Evolutionary conservation across 2,329 filamentous ascomycete species (phyloP).

Genomic region (Huntiella moniliformis): DNA sequence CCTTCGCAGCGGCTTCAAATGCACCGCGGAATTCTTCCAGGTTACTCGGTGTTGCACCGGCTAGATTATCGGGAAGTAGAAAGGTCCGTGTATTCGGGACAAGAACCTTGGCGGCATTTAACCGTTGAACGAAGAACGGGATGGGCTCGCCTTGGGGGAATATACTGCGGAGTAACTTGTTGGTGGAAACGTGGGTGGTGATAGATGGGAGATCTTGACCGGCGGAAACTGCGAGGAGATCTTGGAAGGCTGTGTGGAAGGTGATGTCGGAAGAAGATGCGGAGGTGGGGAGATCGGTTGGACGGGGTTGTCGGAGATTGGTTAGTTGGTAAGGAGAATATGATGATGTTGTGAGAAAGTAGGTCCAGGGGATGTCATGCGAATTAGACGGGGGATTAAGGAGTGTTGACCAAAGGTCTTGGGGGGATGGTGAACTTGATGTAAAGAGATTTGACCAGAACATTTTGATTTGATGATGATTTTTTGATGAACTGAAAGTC

Average conservation of each 20-base stretch:
- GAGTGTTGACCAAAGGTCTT: too few relatives aligned
- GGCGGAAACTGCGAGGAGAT: slow-evolving; percentile 30
- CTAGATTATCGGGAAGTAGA: slow-evolving; percentile 13
- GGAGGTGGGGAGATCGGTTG: slow-evolving; percentile 23
- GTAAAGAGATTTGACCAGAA: slow-evolving; percentile 3
- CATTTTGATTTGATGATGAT: slow-evolving; percentile 3
- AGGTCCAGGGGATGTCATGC: slow-evolving; percentile 8
- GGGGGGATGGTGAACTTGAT: too few relatives aligned
- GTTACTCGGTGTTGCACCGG: slow-evolving; percentile 12
- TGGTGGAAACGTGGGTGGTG: slow-evolving; percentile 18
- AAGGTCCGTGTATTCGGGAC: slow-evolving; percentile 16
- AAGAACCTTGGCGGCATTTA: slow-evolving; percentile 23
- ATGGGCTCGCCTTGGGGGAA: slow-evolving; percentile 24
- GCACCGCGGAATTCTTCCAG: slow-evolving; percentile 18
- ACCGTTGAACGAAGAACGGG: slow-evolving; percentile 23
- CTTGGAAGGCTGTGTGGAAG: slow-evolving; percentile 39
- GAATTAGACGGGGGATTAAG: slow-evolving; percentile 3
- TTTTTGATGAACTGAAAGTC: neutral
- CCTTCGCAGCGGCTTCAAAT: slow-evolving; percentile 14
- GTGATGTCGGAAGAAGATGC: slow-evolving; percentile 21
- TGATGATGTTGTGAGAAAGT: slow-evolving; percentile 17
- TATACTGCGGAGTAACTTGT: slow-evolving; percentile 21
- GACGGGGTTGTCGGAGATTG: slow-evolving; percentile 28
- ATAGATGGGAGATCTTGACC: slow-evolving; percentile 25
- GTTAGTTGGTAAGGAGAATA: slow-evolving; percentile 28